Percentiles rank a stretch among this genome's conserved stretches.
These are phyloP conservation scores for Penicillium janthinellum DNA, from an alignment of 2,329 filamentous ascomycete species.

Conservation along the genomic window DNA sequence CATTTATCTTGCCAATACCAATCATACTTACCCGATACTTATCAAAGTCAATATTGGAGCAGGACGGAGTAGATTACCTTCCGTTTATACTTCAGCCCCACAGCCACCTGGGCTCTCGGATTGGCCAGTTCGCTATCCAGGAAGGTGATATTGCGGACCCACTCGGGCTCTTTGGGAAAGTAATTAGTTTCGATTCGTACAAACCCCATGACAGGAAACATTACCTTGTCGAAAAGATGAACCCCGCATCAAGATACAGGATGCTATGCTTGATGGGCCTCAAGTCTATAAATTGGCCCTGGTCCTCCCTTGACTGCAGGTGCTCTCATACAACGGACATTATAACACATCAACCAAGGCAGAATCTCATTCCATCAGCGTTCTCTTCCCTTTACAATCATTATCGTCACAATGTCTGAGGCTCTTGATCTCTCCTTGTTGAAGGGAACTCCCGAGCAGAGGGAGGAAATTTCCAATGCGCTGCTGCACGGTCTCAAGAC, in stretches of 20 bases:
- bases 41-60: background rate
- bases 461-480: slow-evolving; percentile 8
- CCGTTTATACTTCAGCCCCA: background rate
- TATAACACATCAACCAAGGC: background rate
- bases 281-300: background rate
- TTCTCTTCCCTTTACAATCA: background rate
- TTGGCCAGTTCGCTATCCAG: background rate
- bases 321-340: background rate
- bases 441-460: slow-evolving; percentile 18
- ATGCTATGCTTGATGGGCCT: background rate
- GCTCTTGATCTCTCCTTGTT: slow-evolving; percentile 20
- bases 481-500: slow-evolving; percentile 20
- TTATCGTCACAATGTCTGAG: slow-evolving; percentile 13
- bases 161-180: background rate
- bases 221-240: background rate
- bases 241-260: background rate
- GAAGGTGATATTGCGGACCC: slow-evolving; percentile 4
- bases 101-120: background rate
- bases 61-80: background rate
- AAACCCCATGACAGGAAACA: background rate
- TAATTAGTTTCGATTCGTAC: background rate
- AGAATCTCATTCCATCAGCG: background rate
- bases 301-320: background rate
- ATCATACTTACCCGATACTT: background rate
- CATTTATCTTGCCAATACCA: too few species aligned